phyloP scores from a whole-genome alignment of 2,329 filamentous ascomycete genomes.

The Epichloe gansuensis region DNA sequence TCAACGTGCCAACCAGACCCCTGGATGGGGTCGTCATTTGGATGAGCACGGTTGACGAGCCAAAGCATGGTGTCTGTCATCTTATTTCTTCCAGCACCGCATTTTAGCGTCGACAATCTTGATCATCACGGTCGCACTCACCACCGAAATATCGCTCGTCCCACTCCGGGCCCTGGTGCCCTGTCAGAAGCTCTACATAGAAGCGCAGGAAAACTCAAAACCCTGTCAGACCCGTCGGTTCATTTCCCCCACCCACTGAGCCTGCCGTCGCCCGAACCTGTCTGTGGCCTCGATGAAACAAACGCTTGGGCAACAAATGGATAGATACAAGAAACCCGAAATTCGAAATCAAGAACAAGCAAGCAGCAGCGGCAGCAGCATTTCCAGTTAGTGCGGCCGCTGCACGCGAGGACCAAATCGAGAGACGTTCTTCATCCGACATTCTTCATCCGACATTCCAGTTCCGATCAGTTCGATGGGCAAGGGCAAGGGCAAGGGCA shows the following conservation, averaged over 20 bases:
- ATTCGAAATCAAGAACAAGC: background rate
- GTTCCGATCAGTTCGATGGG: conserved; percentile 1
- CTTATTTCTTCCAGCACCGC: conserved; percentile 1
- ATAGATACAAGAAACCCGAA: background rate
- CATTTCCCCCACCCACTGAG: background rate
- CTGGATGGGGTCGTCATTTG: background rate
- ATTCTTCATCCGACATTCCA: conserved; percentile 1
- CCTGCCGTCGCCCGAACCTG: background rate
- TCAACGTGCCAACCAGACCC: background rate
- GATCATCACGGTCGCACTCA: conserved; percentile 1
- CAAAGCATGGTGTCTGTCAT: background rate
- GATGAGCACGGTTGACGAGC: background rate
- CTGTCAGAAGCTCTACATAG: conserved; percentile 6
- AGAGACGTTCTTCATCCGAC: conserved; percentile 2
- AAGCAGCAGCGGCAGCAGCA: background rate
- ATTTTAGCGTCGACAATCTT: conserved; percentile 6
- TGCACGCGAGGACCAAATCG: background rate
- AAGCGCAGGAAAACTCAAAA: background rate
- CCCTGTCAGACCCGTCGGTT: background rate
- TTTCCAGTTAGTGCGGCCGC: background rate
- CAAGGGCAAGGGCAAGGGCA: background rate
- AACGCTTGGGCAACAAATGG: background rate
- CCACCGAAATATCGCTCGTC: background rate
- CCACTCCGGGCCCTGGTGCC: conserved; percentile 2
- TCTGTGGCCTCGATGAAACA: background rate